Percentiles rank a stretch among this genome's conserved stretches.
These are phyloP conservation scores for Pichia inconspicua DNA, from an alignment of 1,139 yeast genomes.

Conservation along the genomic window DNA sequence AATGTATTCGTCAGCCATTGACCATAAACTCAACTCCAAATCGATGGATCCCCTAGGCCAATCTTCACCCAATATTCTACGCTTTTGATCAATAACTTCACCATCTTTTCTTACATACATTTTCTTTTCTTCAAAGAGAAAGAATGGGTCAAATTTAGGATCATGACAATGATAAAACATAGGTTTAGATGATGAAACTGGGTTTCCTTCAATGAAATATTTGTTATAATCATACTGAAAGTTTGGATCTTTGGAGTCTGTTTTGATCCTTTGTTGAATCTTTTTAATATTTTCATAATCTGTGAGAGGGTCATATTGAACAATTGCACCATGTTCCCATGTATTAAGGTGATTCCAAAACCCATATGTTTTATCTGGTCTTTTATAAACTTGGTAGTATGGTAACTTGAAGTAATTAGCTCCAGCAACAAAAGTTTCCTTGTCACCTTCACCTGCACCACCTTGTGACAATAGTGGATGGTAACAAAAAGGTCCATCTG, in stretches of 20 bases:
- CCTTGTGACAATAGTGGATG: constrained; percentile 48
- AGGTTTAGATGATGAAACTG: constrained; percentile 23
- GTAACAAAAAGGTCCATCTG: constrained; percentile 47
- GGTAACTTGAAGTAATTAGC: constrained; percentile 44
- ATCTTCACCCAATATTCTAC: constrained; percentile 26
- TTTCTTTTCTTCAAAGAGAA: constrained; percentile 18
- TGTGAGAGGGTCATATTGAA: constrained; percentile 36
- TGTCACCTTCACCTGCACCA: constrained; percentile 56
- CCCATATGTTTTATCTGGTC: constrained; percentile 25
- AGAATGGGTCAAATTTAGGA: constrained; percentile 32
- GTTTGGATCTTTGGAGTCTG: constrained; percentile 16
- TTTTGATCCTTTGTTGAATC: constrained; percentile 19
- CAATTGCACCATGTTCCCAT: constrained; percentile 33
- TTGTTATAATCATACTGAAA: constrained; percentile 21
- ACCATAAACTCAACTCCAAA: constrained; percentile 25
- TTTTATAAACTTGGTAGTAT: constrained; percentile 44
- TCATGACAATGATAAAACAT: constrained; percentile 37
- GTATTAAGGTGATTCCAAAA: constrained; percentile 22
- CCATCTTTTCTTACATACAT: constrained; percentile 20
- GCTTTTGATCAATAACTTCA: constrained; percentile 14
- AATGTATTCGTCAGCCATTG: constrained; percentile 22
- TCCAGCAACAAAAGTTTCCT: constrained; percentile 57
- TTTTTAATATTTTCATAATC: constrained; percentile 28
- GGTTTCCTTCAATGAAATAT: constrained; percentile 17
- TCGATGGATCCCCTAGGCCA: constrained; percentile 23